These are phyloP conservation scores for Cinnamomum chago DNA, from an alignment of 164 flowering plant species.

Conservation along the genomic window DNA sequence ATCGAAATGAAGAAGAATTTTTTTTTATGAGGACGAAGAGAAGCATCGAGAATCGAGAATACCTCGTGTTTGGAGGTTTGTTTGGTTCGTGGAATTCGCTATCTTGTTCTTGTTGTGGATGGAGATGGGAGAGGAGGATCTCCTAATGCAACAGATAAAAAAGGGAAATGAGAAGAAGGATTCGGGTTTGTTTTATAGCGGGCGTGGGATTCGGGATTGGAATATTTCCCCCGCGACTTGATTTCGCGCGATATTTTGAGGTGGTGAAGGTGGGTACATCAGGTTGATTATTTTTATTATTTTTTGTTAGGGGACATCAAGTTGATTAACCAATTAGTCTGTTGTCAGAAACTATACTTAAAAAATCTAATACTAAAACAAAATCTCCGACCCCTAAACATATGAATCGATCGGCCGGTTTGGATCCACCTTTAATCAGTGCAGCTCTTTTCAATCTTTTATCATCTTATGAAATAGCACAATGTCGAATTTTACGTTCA, in stretches of 20 bases:
- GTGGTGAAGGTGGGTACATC: neutral
- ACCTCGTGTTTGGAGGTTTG: neutral
- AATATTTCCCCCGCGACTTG: neutral
- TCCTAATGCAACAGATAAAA: neutral
- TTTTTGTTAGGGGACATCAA: neutral
- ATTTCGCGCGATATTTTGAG: slow-evolving; percentile 7
- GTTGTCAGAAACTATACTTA: too few relatives aligned
- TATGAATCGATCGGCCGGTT: too few relatives aligned
- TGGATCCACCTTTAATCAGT: too few relatives aligned
- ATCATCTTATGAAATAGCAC: too few relatives aligned
- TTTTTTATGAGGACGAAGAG: too few relatives aligned
- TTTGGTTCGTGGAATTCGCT: neutral
- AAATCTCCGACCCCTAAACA: too few relatives aligned
- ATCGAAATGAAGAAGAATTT: neutral
- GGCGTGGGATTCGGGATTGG: neutral
- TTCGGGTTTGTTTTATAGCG: neutral
- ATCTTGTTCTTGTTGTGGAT: neutral
- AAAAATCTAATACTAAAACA: too few relatives aligned
- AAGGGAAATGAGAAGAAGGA: neutral
- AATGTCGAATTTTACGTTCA: too few relatives aligned
- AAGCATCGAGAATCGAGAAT: neutral
- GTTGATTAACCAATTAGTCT: too few relatives aligned
- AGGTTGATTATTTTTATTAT: too few relatives aligned
- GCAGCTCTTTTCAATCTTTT: too few relatives aligned
- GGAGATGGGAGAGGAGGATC: neutral